Evolutionary conservation across 768 basidiomycete species (phyloP).

Genomic region (Udeniomyces megalosporus): DNA sequence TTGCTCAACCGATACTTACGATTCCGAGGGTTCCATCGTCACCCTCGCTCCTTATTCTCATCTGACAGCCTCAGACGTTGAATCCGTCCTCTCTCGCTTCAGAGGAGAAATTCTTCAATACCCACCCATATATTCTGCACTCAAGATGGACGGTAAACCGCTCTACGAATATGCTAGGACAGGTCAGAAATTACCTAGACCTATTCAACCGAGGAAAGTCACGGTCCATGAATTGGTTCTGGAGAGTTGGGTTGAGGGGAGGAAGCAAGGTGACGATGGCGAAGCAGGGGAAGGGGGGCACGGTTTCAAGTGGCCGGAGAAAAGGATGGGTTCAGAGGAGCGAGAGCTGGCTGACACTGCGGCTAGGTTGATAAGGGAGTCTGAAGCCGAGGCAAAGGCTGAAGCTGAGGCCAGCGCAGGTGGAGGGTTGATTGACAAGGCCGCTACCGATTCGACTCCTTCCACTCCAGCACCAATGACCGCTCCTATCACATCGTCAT

Average conservation of each 20-base stretch:
- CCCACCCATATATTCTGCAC: slow-evolving; percentile 91
- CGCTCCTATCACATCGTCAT: background rate
- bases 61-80: slow-evolving; percentile 60
- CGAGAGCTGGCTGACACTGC: slow-evolving; percentile 53
- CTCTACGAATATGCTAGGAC: slow-evolving; percentile 89
- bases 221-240: slow-evolving; percentile 68
- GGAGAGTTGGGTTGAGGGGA: slow-evolving; percentile 24
- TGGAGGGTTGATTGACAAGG: background rate
- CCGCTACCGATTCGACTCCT: background rate
- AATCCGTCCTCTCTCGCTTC: slow-evolving; percentile 52
- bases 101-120: slow-evolving; percentile 74
- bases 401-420: background rate
- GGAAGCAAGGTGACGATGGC: slow-evolving; percentile 42
- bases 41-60: slow-evolving; percentile 51
- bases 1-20: slow-evolving; percentile 87
- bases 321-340: slow-evolving; percentile 50
- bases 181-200: slow-evolving; percentile 76
- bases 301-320: slow-evolving; percentile 55
- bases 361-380: slow-evolving; percentile 30
- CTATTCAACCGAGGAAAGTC: slow-evolving; percentile 74
- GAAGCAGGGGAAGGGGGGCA: slow-evolving; percentile 41
- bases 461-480: background rate
- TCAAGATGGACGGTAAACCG: slow-evolving; percentile 96
- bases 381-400: background rate
- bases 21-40: slow-evolving; percentile 71